phyloP scores from a whole-genome alignment of 305 asterid genomes.

The Fraxinus latifolia region DNA sequence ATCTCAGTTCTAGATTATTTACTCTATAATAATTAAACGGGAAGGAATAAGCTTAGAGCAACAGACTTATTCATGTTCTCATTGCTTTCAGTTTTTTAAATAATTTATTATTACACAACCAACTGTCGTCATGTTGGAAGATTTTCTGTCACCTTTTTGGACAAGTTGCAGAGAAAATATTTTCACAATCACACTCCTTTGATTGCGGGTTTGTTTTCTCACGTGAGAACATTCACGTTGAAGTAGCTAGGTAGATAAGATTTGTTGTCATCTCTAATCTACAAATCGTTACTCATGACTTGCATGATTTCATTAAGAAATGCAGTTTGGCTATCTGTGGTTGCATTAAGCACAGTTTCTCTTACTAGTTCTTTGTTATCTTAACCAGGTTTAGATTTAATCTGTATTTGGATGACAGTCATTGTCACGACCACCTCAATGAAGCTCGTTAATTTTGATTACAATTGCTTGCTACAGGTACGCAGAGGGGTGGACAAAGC shows the following conservation, averaged over 20 bases:
- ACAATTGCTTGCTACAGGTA: slow-evolving; percentile 49
- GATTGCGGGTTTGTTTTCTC: not conserved
- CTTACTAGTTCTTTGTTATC: not conserved
- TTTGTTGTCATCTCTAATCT: slow-evolving; percentile 7
- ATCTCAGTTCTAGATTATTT: not conserved
- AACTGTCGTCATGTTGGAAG: not conserved
- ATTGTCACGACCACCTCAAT: not conserved
- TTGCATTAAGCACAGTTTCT: not conserved
- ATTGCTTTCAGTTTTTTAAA: not conserved
- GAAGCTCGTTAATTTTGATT: slow-evolving; percentile 23
- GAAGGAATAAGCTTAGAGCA: not conserved
- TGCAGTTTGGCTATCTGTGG: slow-evolving; percentile 11
- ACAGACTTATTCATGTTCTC: not conserved
- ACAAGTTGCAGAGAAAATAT: not conserved
- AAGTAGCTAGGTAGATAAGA: slow-evolving; percentile 1
- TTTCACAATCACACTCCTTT: slow-evolving; percentile 2
- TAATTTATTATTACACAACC: slow-evolving; percentile 7
- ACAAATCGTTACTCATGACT: not conserved
- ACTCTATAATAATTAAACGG: not conserved
- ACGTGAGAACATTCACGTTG: not conserved
- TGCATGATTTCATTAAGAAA: slow-evolving; percentile 8
- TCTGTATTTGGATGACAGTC: not conserved
- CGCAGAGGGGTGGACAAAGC: slow-evolving; percentile 92
- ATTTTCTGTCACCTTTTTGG: not conserved
- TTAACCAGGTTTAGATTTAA: slow-evolving; percentile 3